These are phyloP conservation scores for Penicillium lividum DNA, from an alignment of 495 filamentous ascomycete species.

Conservation along the genomic window DNA sequence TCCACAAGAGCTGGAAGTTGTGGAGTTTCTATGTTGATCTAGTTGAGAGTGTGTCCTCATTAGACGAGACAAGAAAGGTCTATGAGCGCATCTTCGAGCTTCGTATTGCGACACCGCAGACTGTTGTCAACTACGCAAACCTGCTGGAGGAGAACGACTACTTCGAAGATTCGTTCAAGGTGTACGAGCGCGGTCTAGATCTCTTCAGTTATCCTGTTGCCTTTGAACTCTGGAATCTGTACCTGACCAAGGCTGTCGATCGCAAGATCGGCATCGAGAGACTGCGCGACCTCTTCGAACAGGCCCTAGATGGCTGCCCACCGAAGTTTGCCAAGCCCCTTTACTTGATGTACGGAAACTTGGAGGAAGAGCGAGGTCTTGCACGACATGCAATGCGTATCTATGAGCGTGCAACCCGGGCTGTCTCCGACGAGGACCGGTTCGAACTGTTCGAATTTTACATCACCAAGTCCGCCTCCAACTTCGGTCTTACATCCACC, in stretches of 20 bases:
- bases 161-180: conserved; percentile 95
- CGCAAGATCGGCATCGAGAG: conserved; percentile 94
- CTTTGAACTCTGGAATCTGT: conserved; percentile 98
- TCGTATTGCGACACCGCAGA: conserved; percentile 95
- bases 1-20: conserved; percentile 99
- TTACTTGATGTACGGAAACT: conserved; percentile 97
- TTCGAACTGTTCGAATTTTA: conserved; percentile 99
- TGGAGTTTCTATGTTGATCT: conserved; percentile 99
- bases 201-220: conserved; percentile 97
- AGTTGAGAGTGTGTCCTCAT: conserved; percentile 86
- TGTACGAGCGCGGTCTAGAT: conserved; percentile 95
- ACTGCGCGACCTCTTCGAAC: conserved; percentile 93
- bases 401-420: conserved; percentile 94
- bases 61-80: conserved; percentile 90
- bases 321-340: conserved; percentile 94
- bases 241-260: conserved; percentile 95
- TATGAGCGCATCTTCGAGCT: conserved; percentile 99
- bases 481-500: conserved; percentile 96
- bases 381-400: conserved; percentile 99
- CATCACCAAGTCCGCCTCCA: conserved; percentile 97
- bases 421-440: conserved; percentile 91
- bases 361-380: conserved; percentile 94
- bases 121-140: conserved; percentile 97
- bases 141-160: conserved; percentile 94
- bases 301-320: conserved; percentile 91